Conservation (phyloP, 2,329 filamentous ascomycete species). For the Xylaria sp. region DNA sequence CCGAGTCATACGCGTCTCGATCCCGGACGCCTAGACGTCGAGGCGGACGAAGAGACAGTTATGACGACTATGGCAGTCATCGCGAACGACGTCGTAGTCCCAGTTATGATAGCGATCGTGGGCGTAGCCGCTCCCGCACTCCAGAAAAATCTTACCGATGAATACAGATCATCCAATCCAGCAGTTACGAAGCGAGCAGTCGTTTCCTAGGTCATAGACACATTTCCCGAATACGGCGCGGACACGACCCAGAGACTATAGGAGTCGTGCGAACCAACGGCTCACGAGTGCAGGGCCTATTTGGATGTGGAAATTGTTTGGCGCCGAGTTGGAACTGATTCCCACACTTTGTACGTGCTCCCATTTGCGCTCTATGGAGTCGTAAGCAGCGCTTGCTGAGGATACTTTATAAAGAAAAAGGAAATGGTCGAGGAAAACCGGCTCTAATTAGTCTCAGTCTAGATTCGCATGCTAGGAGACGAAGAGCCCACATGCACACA, state of each 20-base stretch:
- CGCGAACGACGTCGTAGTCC: slow-evolving; percentile 59
- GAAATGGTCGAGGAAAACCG: not conserved
- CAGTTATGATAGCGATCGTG: slow-evolving; percentile 59
- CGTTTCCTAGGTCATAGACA: not conserved
- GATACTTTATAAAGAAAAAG: slow-evolving; percentile 15
- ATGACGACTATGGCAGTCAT: slow-evolving; percentile 51
- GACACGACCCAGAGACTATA: slow-evolving; percentile 19
- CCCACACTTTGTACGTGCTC: slow-evolving; percentile 32
- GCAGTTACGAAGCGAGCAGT: not conserved
- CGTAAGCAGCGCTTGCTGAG: slow-evolving; percentile 9
- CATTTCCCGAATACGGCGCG: slow-evolving; percentile 16
- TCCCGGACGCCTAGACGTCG: slow-evolving; percentile 51
- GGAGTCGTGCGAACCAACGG: slow-evolving; percentile 15
- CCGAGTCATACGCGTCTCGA: slow-evolving; percentile 49
- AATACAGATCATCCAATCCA: not conserved
- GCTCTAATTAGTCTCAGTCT: slow-evolving; percentile 32
- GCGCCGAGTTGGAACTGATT: slow-evolving; percentile 10
- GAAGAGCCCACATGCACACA: slow-evolving; percentile 3
- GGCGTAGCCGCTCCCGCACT: slow-evolving; percentile 55
- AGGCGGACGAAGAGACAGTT: slow-evolving; percentile 48
- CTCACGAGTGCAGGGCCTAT: slow-evolving; percentile 11
- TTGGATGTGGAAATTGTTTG: slow-evolving; percentile 2
- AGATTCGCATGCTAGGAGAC: slow-evolving; percentile 6
- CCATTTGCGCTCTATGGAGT: slow-evolving; percentile 24
- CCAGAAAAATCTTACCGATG: slow-evolving; percentile 53